These are phyloP conservation scores for Tylopilus sp. DNA, from an alignment of 768 basidiomycete genomes.

Conservation along the genomic window DNA sequence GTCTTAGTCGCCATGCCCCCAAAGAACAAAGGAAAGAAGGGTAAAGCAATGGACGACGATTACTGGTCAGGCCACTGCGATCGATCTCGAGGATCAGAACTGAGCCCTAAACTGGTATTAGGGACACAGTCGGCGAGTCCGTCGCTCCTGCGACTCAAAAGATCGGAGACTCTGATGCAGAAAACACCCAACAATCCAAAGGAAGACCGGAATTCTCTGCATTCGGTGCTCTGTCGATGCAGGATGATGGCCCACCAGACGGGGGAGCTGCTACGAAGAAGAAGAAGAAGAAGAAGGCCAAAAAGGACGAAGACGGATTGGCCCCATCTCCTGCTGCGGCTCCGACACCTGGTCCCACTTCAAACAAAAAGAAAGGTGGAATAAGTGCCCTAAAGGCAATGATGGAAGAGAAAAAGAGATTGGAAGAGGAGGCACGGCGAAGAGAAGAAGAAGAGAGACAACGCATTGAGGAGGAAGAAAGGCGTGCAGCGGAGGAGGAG, in stretches of 20 bases:
- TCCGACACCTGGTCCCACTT: slow-evolving; percentile 34
- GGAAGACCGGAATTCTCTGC: slow-evolving; percentile 43
- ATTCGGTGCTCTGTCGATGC: slow-evolving; percentile 44
- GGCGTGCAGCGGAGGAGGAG: slow-evolving; percentile 72
- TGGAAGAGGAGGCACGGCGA: slow-evolving; percentile 79
- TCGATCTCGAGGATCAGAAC: slow-evolving; percentile 17
- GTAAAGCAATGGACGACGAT: slow-evolving; percentile 72
- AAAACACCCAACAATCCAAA: slow-evolving; percentile 31
- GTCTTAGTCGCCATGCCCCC: slow-evolving; percentile 37
- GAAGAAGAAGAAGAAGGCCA: slow-evolving; percentile 79
- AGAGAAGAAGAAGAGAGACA: slow-evolving; percentile 73
- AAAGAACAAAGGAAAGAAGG: slow-evolving; percentile 84
- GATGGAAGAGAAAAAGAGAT: slow-evolving; percentile 87
- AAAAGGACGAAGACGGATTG: slow-evolving; percentile 71
- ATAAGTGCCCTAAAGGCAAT: slow-evolving; percentile 83
- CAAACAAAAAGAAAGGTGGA: slow-evolving; percentile 70
- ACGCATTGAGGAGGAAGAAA: slow-evolving; percentile 89
- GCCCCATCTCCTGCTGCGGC: slow-evolving; percentile 37
- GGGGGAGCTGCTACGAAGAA: slow-evolving; percentile 58
- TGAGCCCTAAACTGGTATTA: slow-evolving; percentile 27
- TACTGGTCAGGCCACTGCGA: slow-evolving; percentile 57
- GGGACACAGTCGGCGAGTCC: slow-evolving; percentile 65
- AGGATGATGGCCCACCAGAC: slow-evolving; percentile 41
- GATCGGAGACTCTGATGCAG: slow-evolving; percentile 41
- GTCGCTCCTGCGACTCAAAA: slow-evolving; percentile 31